Base-by-base conservation (phyloP, 345 rosid species). In the Eucalyptus pauciflora region DNA sequence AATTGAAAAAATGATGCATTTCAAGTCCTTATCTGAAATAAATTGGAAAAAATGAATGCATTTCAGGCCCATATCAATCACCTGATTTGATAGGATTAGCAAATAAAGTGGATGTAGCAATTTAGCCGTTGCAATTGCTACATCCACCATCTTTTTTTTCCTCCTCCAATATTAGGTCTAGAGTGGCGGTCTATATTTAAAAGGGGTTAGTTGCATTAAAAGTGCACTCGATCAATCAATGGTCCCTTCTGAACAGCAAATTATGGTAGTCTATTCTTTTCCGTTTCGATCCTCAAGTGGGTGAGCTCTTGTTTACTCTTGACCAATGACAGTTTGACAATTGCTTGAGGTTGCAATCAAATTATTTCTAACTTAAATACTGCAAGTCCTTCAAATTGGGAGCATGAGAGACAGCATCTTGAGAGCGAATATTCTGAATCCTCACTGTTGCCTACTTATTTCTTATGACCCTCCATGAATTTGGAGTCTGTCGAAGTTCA, bases 21-120 rank as follows among this genome's bases (percentile, higher is more conserved):
- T 18, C 0, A 0, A 0, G 24, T 0, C 18, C 0, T 51, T 51
- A 17, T 51, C 18, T 51, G 4, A 51, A 7, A 52, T 11, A 60
- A 60, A 27, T 25, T 25, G 67, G 4, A 0, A 0, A 52, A 52
- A 52, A 52, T 52, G 2, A 52, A 41, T 1, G 4, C 10, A 52
- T 52, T 18, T 18, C 0, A 0, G 0, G 24, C 41, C 41, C 41
- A 37, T 37, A 37, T 37, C 41, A 37, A 37, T 37, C 4, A 37
- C 4, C 41, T 4, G 41, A 37, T 37, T 37, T 37, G 41, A 37
- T 37, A 37, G 41, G 41, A 37, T 37, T 37, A 37, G 1, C 41
- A 37, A 37, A 37, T 37, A 37, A 37, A 56, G 62, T 24, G 62
- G 62, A 56, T 4, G 62, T 9, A 56, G 46, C 62, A 24, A 41